Evolutionary conservation across 805 yeast genomes (phyloP).

Genomic region (Hemisphaericaspora nanyangensis): DNA sequence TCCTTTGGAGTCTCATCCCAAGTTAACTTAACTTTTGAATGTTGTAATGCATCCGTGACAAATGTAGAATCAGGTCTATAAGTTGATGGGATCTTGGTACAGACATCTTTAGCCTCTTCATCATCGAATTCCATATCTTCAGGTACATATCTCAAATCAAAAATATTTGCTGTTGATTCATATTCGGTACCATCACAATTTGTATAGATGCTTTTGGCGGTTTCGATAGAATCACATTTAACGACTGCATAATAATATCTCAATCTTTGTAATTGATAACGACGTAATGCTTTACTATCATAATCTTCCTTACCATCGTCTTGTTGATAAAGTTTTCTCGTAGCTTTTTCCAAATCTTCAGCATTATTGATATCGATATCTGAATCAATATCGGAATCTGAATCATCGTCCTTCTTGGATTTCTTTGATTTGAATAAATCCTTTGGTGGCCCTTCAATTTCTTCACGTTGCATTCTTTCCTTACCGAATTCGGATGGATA

Average conservation of each 20-base stretch:
- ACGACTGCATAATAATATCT: constrained; percentile 93
- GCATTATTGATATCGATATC: constrained; percentile 46
- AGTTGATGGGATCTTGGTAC: constrained; percentile 66
- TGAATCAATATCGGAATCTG: constrained; percentile 27
- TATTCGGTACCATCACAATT: constrained; percentile 94
- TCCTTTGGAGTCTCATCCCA: constrained; percentile 99
- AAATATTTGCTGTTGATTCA: constrained; percentile 91
- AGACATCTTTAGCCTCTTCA: constrained; percentile 68
- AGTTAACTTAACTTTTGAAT: constrained; percentile 90
- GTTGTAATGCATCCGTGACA: constrained; percentile 93
- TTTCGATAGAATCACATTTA: constrained; percentile 65
- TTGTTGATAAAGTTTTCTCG: constrained; percentile 72
- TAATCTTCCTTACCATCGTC: constrained; percentile 81
- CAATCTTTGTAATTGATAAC: constrained; percentile 87
- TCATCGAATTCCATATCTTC: constrained; percentile 83
- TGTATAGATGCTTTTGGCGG: constrained; percentile 74
- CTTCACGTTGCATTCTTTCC: constrained; percentile 86
- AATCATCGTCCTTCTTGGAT: constrained; percentile 22
- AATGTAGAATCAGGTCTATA: constrained; percentile 75
- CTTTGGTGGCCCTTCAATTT: constrained; percentile 86
- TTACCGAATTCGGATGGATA: constrained; percentile 93
- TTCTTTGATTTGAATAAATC: constrained; percentile 62
- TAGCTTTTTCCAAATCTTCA: constrained; percentile 51
- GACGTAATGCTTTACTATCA: constrained; percentile 77
- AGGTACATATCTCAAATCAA: constrained; percentile 90